Base-by-base conservation (phyloP, 306 rosid species). In the Pueraria montana region DNA sequence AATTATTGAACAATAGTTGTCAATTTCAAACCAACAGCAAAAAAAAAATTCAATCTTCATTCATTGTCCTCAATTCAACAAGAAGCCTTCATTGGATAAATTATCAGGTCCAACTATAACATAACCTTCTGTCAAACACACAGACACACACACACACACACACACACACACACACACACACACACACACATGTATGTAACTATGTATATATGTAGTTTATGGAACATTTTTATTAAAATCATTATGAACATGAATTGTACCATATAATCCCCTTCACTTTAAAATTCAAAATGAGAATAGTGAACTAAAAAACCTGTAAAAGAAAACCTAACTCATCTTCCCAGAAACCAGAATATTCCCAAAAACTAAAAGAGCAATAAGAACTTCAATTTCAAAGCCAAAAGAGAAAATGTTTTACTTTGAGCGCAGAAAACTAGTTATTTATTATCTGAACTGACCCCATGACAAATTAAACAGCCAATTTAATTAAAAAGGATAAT, bases 71-170 rank as follows among this genome's bases (percentile, higher is more conserved):
- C 36, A 69, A 43, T 26, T 45, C 62, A 49, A 27, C 27, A 49
- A 72, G 77, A 48, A 48, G 53, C 27, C 62, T 72, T 72, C 43
- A 50, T 10, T 49, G 42, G 42, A 55, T 26, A 70, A 21, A 69
- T 42, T 45, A 43, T 27, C 21, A 24, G 43, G 7, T 27, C 17
- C 24, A 72, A 72, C 42, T 48, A 70, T 11, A 20, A 21, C 32
- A 27, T 27, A 18, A 67, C 3, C 50, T 23, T 69, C 6, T 2
- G 14, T 5, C 43, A 40, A 40, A 18, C 46, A 40, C 13, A 68
- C 9, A 50, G 21, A 16, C 55, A 49, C 9, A 50, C 56, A 16
- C 55, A 49, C n/a, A 13, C 46, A 40, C 13, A 68, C 9, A 50
- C 56, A 16, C 55, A 49, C 9, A 50, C 56, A 16, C 55, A 49